These are phyloP conservation scores for Excoecaria agallocha DNA, from an alignment of 345 rosid genomes.

Conservation along the genomic window DNA sequence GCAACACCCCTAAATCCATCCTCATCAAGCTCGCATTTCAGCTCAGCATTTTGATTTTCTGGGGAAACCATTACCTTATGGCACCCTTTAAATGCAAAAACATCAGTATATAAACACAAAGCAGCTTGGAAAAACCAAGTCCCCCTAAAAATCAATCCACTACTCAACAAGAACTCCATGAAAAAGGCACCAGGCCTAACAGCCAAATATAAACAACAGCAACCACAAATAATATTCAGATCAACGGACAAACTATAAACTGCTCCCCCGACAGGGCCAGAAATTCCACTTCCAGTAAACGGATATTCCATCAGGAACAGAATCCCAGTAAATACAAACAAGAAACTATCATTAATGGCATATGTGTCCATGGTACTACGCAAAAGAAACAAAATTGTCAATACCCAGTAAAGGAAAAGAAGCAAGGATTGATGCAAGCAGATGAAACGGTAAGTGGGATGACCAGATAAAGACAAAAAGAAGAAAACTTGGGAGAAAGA, in stretches of 20 bases:
- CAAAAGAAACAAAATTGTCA: constrained; percentile 33
- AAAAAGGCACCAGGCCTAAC: constrained; percentile 47
- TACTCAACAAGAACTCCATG: constrained; percentile 45
- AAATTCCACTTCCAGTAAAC: constrained; percentile 38
- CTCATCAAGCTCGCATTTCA: constrained; percentile 50
- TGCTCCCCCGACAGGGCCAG: constrained; percentile 31
- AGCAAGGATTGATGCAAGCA: constrained; percentile 42
- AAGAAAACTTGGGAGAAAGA: constrained; percentile 46
- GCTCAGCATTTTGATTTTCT: constrained; percentile 31
- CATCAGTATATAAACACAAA: constrained; percentile 44
- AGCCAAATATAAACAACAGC: constrained; percentile 48
- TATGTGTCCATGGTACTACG: constrained; percentile 30
- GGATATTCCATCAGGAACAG: constrained; percentile 46
- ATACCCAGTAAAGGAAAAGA: constrained; percentile 46
- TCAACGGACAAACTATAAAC: constrained; percentile 39
- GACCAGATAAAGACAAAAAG: constrained; percentile 43
- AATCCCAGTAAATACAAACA: constrained; percentile 32
- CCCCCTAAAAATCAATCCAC: constrained; percentile 51
- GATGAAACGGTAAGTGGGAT: constrained; percentile 46
- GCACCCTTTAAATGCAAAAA: constrained; percentile 47
- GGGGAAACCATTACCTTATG: constrained; percentile 25
- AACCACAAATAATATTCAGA: constrained; percentile 46
- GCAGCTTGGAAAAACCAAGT: constrained; percentile 57
- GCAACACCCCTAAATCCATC: constrained; percentile 54
- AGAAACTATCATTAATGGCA: constrained; percentile 29